Conservation (phyloP, 192 early-diverging fungal species). For the Anaeromyces robustus region DNA sequence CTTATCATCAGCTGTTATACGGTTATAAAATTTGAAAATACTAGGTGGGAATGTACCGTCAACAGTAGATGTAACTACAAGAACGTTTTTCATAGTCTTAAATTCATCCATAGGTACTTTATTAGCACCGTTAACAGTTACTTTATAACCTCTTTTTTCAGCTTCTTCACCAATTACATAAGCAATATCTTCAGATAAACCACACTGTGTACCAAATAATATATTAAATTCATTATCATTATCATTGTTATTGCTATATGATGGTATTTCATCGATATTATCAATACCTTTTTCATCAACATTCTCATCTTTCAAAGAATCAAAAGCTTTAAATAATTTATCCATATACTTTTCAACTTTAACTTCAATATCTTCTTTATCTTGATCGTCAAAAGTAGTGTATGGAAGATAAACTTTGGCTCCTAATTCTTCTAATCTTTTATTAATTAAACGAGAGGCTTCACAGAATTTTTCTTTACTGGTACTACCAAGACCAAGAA, state of each 20-base stretch:
- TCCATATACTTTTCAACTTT: not conserved
- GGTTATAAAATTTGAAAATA: conserved; percentile 76
- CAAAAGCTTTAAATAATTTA: not conserved
- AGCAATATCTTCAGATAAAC: conserved; percentile 70
- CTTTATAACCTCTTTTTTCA: conserved; percentile 52
- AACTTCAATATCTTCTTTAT: not conserved
- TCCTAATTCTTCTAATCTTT: not conserved
- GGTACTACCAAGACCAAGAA: conserved; percentile 79
- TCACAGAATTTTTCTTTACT: not conserved
- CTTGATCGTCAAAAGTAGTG: not conserved
- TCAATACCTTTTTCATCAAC: too few relatives aligned
- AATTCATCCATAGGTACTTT: conserved; percentile 61
- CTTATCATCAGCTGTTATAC: conserved; percentile 36
- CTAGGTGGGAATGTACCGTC: conserved; percentile 94
- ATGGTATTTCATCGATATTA: not conserved
- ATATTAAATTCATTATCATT: conserved; percentile 15
- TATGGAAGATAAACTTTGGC: not conserved
- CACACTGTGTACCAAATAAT: conserved; percentile 81
- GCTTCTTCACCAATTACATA: conserved; percentile 69
- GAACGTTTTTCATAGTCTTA: conserved; percentile 56
- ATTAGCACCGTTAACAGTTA: conserved; percentile 65
- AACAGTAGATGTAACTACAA: conserved; percentile 69
- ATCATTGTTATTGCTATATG: not conserved
- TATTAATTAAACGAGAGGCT: not conserved
- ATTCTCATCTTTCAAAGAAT: not conserved